A percentile compares a stretch with the other conserved stretches of the same genome.
phyloP scores from a whole-genome alignment of 495 filamentous ascomycete species.

The Xylaria scruposa region DNA sequence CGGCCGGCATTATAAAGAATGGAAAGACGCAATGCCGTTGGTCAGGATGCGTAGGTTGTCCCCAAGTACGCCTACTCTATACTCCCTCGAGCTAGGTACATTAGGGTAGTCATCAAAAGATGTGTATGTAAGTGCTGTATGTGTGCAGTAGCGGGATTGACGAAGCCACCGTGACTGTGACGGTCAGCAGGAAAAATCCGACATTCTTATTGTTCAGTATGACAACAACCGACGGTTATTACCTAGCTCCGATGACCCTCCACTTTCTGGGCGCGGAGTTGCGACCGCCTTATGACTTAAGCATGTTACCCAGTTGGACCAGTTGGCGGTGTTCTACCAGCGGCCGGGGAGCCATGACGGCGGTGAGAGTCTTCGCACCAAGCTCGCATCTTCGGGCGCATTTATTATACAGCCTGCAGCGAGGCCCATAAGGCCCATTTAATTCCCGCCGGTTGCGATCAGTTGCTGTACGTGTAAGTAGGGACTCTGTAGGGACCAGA shows the following conservation, averaged over 20 bases:
- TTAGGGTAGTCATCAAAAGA: slow-evolving; percentile 17
- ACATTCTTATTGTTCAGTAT: slow-evolving; percentile 29
- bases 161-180: slow-evolving; percentile 30
- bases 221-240: slow-evolving; percentile 19
- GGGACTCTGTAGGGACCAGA: background rate
- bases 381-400: slow-evolving; percentile 24
- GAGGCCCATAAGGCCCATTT: slow-evolving; percentile 15
- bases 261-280: slow-evolving; percentile 25
- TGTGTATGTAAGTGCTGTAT: background rate
- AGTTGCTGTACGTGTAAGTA: background rate
- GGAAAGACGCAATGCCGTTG: slow-evolving; percentile 12
- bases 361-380: slow-evolving; percentile 24
- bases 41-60: slow-evolving; percentile 17
- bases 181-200: slow-evolving; percentile 29
- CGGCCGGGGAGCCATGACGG: slow-evolving; percentile 7
- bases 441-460: slow-evolving; percentile 19
- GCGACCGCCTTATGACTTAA: slow-evolving; percentile 37
- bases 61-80: background rate
- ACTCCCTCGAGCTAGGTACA: background rate
- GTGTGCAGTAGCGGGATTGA: slow-evolving; percentile 25
- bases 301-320: slow-evolving; percentile 27
- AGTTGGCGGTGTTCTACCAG: slow-evolving; percentile 23
- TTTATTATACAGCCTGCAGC: slow-evolving; percentile 22
- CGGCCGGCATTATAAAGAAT: background rate
- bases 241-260: slow-evolving; percentile 40